Evolutionary conservation across 1,139 yeast genomes (phyloP), one percentile per base, ranked within the genome.

Genomic region (Pichia cactophila): DNA sequence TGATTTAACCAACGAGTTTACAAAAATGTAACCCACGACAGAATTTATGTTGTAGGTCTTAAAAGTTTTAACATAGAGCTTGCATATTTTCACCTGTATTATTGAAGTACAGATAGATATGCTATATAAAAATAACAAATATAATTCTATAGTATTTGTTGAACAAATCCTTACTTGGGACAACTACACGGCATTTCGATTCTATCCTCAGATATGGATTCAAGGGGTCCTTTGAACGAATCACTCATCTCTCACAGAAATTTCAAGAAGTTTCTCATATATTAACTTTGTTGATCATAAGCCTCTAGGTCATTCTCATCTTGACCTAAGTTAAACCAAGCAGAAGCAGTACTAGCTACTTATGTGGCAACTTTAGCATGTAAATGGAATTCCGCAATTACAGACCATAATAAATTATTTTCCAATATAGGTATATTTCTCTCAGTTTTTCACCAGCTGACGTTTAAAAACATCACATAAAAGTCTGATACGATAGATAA

Each of bases 381-480:
- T 29, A 55, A 48, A 4, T 46, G 26, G 17, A 54, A 41, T 9
- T 43, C 49, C 9, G 50, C 54, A 33, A 53, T 40, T 5, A 41
- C 33, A 5, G 49, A 40, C 57, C 57, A 54, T 11, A 54, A 17
- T 9, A 54, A 41, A 42, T 54, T 54, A 38, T 55, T 54, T 40
- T 54, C 54, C 14, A 54, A 39, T 14, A 52, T 41, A 26, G 42
- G 47, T 10, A 54, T 47, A n/a, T 47, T 20, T n/a, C 42, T 29
- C 0, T 54, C 55, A 6, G 53, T 45, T 11, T 55, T n/a, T n/a
- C 48, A 3, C 52, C 56, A 12, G 48, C 40, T 3, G 54, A 48
- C 61, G 61, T 53, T 17, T n/a, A 56, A 56, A 33, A 58, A 39
- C 40, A 63, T 61, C 1, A 63, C 63, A 49, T 58, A 61, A 40